Evolutionary conservation across 441 rosid species (phyloP), one percentile per base, ranked within the genome.

Genomic region (Kokia cookei): DNA sequence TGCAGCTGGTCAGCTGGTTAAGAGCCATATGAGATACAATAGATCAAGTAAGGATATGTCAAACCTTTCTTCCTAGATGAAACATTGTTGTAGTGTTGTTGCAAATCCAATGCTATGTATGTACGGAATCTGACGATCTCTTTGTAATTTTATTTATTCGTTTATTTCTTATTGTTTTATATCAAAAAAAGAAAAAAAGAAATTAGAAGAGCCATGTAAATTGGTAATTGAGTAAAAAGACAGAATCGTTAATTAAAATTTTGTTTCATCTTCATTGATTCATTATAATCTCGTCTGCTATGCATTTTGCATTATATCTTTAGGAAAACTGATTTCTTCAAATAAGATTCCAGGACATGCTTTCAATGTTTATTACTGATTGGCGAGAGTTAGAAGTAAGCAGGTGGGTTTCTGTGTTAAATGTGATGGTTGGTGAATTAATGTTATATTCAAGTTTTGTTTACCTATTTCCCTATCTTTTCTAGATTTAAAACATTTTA

Each of bases 1-100:
- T 2, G 82, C 85, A 11, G 87, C 87, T 2, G 87, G 87, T 7
- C 87, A 84, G 57, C 80, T 84, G 13, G 85, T 82, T 48, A 81
- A 24, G 1, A 84, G 87, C 69, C 87, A 84, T 79, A 77, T 84
- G 87, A 84, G 79, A 71, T 84, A 82, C 62, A 84, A 84, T 67
- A 73, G 87, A 42, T 79, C 87, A 3, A 77, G 67, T 64, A 83
- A 51, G 70, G 84, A 79, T 63, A 48, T 77, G 37, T 7, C 84
- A 24, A 81, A 79, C 53, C 48, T 63, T 50, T 65, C 85, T 69
- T n/a, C 73, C 77, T 12, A 81, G 73, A 58, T 24, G 35, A 24
- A 32, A 57, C 35, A 24, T 57, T 9, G n/a, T 26, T 5, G 26
- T 58, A 2, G 13, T 54, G 26, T 54, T 45, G 35, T 43, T 55